Conservation (phyloP, 2,329 filamentous ascomycete genomes). For the Aspergillus fumigatiaffinis region DNA sequence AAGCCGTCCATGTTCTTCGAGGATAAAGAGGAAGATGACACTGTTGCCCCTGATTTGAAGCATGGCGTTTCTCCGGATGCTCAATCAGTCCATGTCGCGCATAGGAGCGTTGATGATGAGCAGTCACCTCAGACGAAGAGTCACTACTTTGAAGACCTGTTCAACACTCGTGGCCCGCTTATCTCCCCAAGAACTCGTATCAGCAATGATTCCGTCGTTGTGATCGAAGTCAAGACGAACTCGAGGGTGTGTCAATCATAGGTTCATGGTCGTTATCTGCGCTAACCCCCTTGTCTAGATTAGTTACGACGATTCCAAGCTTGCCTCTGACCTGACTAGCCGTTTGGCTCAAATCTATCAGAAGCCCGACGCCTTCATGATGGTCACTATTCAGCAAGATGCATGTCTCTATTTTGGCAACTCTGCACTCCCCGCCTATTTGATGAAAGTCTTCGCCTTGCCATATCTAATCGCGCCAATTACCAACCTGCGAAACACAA, state of each 20-base stretch:
- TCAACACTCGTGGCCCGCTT: constrained; percentile 34
- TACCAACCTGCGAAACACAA: constrained; percentile 76
- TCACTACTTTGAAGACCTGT: constrained; percentile 40
- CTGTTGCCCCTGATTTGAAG: constrained; percentile 8
- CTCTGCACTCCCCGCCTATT: constrained; percentile 74
- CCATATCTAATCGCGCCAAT: constrained; percentile 64
- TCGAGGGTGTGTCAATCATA: constrained; percentile 47
- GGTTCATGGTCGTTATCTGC: not conserved
- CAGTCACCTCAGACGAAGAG: constrained; percentile 30
- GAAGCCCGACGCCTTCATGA: constrained; percentile 67
- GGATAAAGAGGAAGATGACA: constrained; percentile 23
- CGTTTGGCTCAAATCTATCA: constrained; percentile 72
- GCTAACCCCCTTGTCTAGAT: constrained; percentile 36
- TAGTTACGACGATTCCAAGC: constrained; percentile 70
- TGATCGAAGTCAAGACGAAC: constrained; percentile 63
- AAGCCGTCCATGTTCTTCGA: constrained; percentile 24
- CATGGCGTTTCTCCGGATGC: constrained; percentile 11
- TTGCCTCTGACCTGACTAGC: constrained; percentile 70
- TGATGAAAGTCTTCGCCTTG: constrained; percentile 68
- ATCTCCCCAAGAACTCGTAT: constrained; percentile 45
- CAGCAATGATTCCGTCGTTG: constrained; percentile 54
- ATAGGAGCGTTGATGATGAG: constrained; percentile 15
- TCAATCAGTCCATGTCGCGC: constrained; percentile 10
- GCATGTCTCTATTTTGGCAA: constrained; percentile 71
- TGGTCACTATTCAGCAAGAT: constrained; percentile 72